Evolutionary conservation across 495 filamentous ascomycete genomes (phyloP).

Genomic region (Podospora tetraspora): DNA sequence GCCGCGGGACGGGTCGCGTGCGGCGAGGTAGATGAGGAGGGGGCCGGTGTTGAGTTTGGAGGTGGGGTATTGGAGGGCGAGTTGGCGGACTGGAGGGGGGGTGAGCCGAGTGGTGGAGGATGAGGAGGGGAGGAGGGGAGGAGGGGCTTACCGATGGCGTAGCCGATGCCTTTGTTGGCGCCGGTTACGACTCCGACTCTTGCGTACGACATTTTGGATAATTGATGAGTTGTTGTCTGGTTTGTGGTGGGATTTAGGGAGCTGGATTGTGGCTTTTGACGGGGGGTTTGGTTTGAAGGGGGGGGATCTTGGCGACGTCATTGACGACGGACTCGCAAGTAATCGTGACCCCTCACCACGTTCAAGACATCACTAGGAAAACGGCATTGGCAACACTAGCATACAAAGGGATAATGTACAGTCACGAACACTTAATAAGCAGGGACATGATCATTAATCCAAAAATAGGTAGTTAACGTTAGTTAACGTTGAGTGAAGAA

Average conservation of each 20-base stretch:
- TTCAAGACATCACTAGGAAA: background rate
- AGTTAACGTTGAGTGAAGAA: too few relatives aligned
- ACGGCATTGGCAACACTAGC: background rate
- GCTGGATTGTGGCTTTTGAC: background rate
- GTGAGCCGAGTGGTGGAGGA: background rate
- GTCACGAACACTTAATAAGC: background rate
- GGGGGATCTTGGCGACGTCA: background rate
- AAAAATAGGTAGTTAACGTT: background rate
- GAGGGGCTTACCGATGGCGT: slow-evolving; percentile 4
- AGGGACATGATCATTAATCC: background rate
- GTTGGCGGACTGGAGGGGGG: slow-evolving; percentile 4
- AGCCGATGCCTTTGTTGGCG: slow-evolving; percentile 12
- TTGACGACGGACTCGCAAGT: background rate
- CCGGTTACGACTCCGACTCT: slow-evolving; percentile 9
- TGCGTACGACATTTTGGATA: slow-evolving; percentile 6
- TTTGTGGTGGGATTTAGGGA: background rate
- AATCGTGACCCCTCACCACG: background rate
- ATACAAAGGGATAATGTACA: background rate
- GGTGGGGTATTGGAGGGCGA: slow-evolving; percentile 10
- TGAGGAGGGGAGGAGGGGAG: background rate
- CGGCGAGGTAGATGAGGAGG: slow-evolving; percentile 11
- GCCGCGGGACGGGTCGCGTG: slow-evolving; percentile 1
- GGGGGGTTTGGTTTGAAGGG: background rate
- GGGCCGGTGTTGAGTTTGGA: slow-evolving; percentile 1
- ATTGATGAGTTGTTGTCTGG: background rate